Conservation (phyloP, 306 rosid species). For the Sechiopsis laciniata region DNA sequence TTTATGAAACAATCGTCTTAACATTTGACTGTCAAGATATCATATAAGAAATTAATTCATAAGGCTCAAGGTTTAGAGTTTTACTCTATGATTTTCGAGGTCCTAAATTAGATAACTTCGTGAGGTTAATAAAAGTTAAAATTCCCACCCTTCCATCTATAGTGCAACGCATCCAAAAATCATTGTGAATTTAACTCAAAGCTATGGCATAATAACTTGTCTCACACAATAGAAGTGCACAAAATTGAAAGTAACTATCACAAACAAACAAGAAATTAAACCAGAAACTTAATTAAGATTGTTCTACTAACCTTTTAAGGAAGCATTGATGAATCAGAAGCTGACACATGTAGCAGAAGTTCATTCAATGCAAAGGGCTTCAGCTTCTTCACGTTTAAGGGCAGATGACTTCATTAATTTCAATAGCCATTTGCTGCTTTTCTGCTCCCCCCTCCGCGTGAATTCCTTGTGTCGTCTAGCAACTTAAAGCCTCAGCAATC, state of each 20-base stretch:
- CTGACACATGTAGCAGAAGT: slow-evolving; percentile 1
- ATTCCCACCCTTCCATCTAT: not conserved
- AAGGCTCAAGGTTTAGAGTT: no score
- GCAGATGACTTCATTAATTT: no score
- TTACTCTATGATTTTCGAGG: no score
- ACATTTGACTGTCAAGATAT: no score
- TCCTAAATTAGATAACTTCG: not conserved
- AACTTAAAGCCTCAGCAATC: slow-evolving; percentile 12
- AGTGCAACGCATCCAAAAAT: not conserved
- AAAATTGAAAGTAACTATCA: not conserved
- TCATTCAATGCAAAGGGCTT: slow-evolving; percentile 18
- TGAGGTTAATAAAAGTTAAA: not conserved
- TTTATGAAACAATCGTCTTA: no score
- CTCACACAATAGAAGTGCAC: not conserved
- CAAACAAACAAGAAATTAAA: not conserved
- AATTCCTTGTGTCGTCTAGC: slow-evolving; percentile 15
- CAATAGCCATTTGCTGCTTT: not conserved
- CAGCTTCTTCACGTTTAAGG: slow-evolving; percentile 21
- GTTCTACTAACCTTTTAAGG: not conserved
- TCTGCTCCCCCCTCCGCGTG: slow-evolving; percentile 18
- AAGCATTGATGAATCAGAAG: slow-evolving; percentile 2
- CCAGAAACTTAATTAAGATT: not conserved
- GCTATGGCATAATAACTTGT: no score
- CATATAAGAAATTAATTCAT: no score
- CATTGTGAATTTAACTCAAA: not conserved